phyloP scores from a whole-genome alignment of 2,329 filamentous ascomycete species.

The Pseudovirgaria hyperparasitica region DNA sequence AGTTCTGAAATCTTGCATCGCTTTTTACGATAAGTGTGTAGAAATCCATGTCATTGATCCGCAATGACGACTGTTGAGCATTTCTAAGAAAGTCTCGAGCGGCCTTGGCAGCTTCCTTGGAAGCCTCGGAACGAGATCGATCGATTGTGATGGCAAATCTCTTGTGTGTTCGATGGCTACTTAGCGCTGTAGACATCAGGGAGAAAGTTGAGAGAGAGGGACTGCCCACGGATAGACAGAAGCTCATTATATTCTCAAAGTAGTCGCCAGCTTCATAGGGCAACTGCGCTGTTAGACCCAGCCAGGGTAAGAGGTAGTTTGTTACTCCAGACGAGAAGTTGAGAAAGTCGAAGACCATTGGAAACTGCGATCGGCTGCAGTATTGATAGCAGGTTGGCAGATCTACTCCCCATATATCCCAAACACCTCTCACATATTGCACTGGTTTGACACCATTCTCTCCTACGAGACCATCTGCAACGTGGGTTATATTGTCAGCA shows the following conservation, averaged over 20 bases:
- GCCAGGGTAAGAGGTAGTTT: constrained; percentile 12
- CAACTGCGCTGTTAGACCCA: constrained; percentile 11
- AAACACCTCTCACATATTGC: too few species aligned
- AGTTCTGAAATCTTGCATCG: constrained; percentile 10
- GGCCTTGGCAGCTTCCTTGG: too few species aligned
- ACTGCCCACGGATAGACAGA: constrained; percentile 11
- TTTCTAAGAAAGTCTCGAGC: too few species aligned
- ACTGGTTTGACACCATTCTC: too few species aligned
- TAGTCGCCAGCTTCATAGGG: constrained; percentile 11
- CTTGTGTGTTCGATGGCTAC: constrained; percentile 8
- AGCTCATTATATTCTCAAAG: constrained; percentile 10
- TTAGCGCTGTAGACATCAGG: constrained; percentile 11
- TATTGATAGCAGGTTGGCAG: too few species aligned
- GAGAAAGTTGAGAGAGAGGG: constrained; percentile 12
- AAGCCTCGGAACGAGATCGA: too few species aligned
- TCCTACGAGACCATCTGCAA: too few species aligned
- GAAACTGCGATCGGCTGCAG: not conserved
- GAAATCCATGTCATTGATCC: too few species aligned
- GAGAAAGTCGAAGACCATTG: constrained; percentile 9
- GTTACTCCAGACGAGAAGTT: constrained; percentile 9
- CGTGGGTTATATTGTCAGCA: too few species aligned
- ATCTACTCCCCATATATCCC: too few species aligned
- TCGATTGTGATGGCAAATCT: constrained; percentile 7
- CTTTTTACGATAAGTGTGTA: constrained; percentile 12
- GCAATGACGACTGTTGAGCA: too few species aligned